Conservation (phyloP, 164 flowering plant genomes). For the Berberis thunbergii region DNA sequence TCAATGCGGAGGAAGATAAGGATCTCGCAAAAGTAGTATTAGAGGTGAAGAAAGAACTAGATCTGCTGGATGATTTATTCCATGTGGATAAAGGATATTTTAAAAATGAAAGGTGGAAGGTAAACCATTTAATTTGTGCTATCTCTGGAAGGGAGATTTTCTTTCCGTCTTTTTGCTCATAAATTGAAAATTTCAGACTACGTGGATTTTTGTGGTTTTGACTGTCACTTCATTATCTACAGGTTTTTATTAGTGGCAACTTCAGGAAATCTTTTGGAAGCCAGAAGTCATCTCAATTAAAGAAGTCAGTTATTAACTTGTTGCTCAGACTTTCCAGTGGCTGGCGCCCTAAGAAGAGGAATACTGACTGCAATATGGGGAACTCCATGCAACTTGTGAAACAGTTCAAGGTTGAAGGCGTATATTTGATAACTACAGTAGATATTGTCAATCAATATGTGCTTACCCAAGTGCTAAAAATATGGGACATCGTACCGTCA, state of each 20-base stretch:
- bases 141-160: background rate
- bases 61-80: slow-evolving; percentile 63
- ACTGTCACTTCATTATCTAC: background rate
- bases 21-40: slow-evolving; percentile 25
- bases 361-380: slow-evolving; percentile 27
- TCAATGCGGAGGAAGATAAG: slow-evolving; percentile 27
- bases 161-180: background rate
- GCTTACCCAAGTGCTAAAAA: slow-evolving; percentile 49
- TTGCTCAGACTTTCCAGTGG: slow-evolving; percentile 49
- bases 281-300: slow-evolving; percentile 16
- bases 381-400: slow-evolving; percentile 36
- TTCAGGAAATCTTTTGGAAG: slow-evolving; percentile 47
- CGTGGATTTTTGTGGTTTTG: background rate
- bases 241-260: slow-evolving; percentile 60
- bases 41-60: slow-evolving; percentile 46
- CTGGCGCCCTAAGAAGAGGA: slow-evolving; percentile 53
- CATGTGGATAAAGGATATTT: slow-evolving; percentile 42
- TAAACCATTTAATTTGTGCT: slow-evolving; percentile 9
- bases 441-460: slow-evolving; percentile 36
- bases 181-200: too few relatives aligned
- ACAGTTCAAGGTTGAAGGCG: slow-evolving; percentile 41
- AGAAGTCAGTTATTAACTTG: slow-evolving; percentile 32
- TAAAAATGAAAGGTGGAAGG: slow-evolving; percentile 64
- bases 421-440: slow-evolving; percentile 38
- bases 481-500: slow-evolving; percentile 63